Evolutionary conservation across 768 basidiomycete genomes (phyloP).

Genomic region (Panus rudis): DNA sequence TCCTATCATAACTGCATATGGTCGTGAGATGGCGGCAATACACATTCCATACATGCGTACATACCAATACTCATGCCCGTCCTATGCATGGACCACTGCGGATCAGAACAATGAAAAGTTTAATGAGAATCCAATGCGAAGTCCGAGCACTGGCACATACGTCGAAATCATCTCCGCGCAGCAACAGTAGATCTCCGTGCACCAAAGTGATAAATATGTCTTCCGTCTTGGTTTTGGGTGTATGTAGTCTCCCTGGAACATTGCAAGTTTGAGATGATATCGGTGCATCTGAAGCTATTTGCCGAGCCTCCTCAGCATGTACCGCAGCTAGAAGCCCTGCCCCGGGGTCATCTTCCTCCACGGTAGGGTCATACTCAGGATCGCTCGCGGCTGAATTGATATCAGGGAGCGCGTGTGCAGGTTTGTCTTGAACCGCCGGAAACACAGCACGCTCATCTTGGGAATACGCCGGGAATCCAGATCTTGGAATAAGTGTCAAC

Average conservation of each 20-base stretch:
- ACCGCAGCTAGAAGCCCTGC: neutral
- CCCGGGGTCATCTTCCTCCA: neutral
- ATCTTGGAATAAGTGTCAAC: conserved; percentile 1
- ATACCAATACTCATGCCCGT: conserved; percentile 22
- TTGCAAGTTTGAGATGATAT: neutral
- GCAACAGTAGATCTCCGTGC: conserved; percentile 32
- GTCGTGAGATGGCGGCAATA: neutral
- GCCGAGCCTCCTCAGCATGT: too few relatives aligned
- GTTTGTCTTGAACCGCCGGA: neutral
- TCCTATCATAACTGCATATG: neutral
- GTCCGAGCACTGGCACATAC: conserved; percentile 24
- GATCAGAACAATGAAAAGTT: neutral
- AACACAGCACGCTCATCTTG: neutral
- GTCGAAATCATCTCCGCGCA: conserved; percentile 34
- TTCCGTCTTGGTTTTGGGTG: neutral
- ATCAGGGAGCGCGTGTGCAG: too few relatives aligned
- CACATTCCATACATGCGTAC: neutral
- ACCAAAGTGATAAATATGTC: conserved; percentile 26
- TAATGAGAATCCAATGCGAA: neutral
- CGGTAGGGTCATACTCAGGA: neutral
- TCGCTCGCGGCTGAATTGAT: too few relatives aligned
- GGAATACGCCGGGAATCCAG: neutral
- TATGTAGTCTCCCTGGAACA: neutral
- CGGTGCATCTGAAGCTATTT: too few relatives aligned
- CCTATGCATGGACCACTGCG: conserved; percentile 15